A percentile compares a stretch with the other conserved stretches of the same genome.
Evolutionary conservation across 345 rosid genomes (phyloP).

Genomic region (Moricandia arvensis): DNA sequence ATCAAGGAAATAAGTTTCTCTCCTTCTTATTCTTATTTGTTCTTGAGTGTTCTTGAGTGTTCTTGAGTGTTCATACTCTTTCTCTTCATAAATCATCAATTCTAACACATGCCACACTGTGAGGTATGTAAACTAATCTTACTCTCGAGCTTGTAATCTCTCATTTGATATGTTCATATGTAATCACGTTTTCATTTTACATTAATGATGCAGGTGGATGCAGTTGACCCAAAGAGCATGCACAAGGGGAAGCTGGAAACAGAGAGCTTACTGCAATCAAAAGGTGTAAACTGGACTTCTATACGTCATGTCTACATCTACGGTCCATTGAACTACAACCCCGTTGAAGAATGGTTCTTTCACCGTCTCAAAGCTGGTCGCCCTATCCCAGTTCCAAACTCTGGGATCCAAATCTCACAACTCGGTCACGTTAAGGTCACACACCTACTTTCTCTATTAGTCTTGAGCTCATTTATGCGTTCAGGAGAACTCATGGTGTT

Average conservation of each 20-base stretch:
- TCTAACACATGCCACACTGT: too few species aligned
- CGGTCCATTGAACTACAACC: conserved; percentile 96
- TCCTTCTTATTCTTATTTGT: too few species aligned
- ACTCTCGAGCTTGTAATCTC: too few species aligned
- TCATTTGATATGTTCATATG: not conserved
- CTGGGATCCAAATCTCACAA: conserved; percentile 78
- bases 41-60: too few species aligned
- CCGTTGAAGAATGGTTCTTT: conserved; percentile 98
- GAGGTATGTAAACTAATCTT: too few species aligned
- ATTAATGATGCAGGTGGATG: conserved; percentile 52
- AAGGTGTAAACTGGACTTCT: conserved; percentile 87
- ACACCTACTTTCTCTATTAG: conserved; percentile 9
- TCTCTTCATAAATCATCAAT: too few species aligned
- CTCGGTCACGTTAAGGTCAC: conserved; percentile 95
- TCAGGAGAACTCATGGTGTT: not conserved
- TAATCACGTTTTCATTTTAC: not conserved
- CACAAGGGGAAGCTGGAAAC: conserved; percentile 97
- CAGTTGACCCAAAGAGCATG: conserved; percentile 95
- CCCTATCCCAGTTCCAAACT: conserved; percentile 87
- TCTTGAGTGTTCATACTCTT: too few species aligned
- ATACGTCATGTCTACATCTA: conserved; percentile 89
- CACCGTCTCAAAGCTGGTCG: conserved; percentile 94
- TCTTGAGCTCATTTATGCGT: not conserved
- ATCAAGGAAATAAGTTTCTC: too few species aligned
- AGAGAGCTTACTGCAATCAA: conserved; percentile 61